Conservation (phyloP, 495 filamentous ascomycete genomes). For the Echria macrotheca region DNA sequence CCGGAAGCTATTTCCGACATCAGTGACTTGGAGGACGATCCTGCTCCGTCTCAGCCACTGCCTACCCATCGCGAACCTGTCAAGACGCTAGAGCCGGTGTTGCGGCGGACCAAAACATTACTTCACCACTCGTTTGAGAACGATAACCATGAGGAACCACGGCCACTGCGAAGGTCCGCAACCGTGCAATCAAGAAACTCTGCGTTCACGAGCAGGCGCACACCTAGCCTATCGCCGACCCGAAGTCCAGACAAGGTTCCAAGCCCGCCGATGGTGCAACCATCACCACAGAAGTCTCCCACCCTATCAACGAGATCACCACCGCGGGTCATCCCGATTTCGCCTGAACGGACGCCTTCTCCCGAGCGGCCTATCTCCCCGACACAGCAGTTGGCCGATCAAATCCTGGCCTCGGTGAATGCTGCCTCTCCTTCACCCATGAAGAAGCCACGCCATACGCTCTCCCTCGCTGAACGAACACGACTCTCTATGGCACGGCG, state of each 20-base stretch:
- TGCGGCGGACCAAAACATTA: constrained; percentile 18
- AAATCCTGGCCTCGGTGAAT: constrained; percentile 53
- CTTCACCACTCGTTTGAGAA: constrained; percentile 4
- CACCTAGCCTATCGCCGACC: background rate
- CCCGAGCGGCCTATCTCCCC: constrained; percentile 29
- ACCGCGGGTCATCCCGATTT: constrained; percentile 2
- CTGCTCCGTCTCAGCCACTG: constrained; percentile 7
- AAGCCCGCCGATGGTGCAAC: constrained; percentile 6
- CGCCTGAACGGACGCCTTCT: constrained; percentile 9
- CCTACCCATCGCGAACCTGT: constrained; percentile 16
- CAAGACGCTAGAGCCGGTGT: constrained; percentile 12
- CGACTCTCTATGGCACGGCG: constrained; percentile 45
- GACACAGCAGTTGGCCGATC: constrained; percentile 45
- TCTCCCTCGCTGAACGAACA: constrained; percentile 50
- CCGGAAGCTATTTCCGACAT: constrained; percentile 40
- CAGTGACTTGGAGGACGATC: constrained; percentile 39
- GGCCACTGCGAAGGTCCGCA: constrained; percentile 17
- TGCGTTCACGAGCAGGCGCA: background rate
- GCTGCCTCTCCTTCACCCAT: constrained; percentile 45
- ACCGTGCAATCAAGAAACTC: constrained; percentile 15
- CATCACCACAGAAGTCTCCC: no score
- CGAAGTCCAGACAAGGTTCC: constrained; percentile 8
- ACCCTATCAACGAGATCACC: no score
- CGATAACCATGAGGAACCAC: constrained; percentile 9
- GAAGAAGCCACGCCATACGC: constrained; percentile 48